Evolutionary conservation across 78 protist genomes (phyloP).

Genomic region (Goniomonas avonlea): DNA sequence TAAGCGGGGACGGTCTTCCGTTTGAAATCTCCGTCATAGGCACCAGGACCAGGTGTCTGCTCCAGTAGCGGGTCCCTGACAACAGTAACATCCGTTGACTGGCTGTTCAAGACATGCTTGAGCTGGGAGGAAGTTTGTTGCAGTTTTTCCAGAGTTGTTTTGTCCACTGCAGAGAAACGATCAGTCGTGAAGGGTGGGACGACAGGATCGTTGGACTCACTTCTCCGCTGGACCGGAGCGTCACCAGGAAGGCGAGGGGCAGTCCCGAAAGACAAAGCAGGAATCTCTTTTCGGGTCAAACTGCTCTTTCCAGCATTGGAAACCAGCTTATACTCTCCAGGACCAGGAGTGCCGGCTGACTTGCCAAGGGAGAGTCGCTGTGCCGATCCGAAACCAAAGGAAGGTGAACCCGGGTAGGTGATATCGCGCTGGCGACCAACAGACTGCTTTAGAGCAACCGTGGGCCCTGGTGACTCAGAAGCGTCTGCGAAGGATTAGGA

Average conservation of each 20-base stretch:
- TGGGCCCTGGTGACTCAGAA: conserved; percentile 10
- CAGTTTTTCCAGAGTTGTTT: too few relatives aligned
- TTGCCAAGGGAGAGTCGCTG: not conserved
- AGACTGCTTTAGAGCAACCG: not conserved
- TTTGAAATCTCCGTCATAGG: not conserved
- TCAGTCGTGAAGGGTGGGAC: too few relatives aligned
- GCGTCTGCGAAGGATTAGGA: too few relatives aligned
- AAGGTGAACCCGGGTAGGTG: not conserved
- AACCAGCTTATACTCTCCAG: not conserved
- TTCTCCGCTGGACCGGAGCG: conserved; percentile 7
- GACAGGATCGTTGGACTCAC: too few relatives aligned
- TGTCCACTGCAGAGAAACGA: too few relatives aligned
- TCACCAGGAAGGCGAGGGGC: conserved; percentile 1
- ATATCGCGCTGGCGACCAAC: not conserved
- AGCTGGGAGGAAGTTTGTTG: too few relatives aligned
- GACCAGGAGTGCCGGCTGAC: not conserved
- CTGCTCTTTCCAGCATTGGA: too few relatives aligned
- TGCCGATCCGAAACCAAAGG: not conserved
- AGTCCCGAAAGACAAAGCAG: conserved; percentile 6
- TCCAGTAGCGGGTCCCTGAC: not conserved
- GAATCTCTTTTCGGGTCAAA: not conserved
- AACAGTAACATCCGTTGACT: too few relatives aligned
- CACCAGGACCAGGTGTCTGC: not conserved
- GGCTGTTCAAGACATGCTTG: too few relatives aligned
- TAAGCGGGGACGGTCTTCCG: not conserved